Evolutionary conservation across 2,329 filamentous ascomycete genomes (phyloP).

Genomic region (Cladosporium sp.): DNA sequence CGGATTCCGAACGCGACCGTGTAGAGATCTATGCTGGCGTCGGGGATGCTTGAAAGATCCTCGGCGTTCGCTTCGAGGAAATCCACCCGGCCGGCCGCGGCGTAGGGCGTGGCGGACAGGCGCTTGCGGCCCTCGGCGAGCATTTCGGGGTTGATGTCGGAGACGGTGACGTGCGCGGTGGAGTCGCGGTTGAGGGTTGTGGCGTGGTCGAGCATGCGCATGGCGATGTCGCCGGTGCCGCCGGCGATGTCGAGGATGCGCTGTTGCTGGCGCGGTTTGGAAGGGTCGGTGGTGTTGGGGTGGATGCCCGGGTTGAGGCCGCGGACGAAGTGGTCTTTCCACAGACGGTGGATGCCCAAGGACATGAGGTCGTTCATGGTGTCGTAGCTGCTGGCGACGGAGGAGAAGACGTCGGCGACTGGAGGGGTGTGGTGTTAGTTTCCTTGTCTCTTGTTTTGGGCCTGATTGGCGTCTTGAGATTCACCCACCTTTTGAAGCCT

Average conservation of each 20-base stretch:
- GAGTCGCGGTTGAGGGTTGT: slow-evolving; percentile 75
- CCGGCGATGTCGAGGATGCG: slow-evolving; percentile 93
- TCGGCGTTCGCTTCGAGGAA: slow-evolving; percentile 94
- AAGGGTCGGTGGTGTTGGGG: slow-evolving; percentile 39
- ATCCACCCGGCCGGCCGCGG: slow-evolving; percentile 49
- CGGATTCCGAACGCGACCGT: slow-evolving; percentile 97
- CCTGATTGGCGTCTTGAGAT: too few species aligned
- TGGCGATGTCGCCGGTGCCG: slow-evolving; percentile 95
- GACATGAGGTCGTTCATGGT: slow-evolving; percentile 99
- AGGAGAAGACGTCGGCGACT: slow-evolving; percentile 90
- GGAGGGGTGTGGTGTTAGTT: slow-evolving; percentile 28
- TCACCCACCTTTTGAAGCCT: slow-evolving; percentile 60
- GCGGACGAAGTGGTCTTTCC: slow-evolving; percentile 96
- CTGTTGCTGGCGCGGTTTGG: slow-evolving; percentile 52
- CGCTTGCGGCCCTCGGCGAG: slow-evolving; percentile 81
- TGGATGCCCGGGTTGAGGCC: slow-evolving; percentile 75
- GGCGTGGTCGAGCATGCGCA: slow-evolving; percentile 88
- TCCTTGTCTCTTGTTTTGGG: too few species aligned
- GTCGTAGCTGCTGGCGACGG: slow-evolving; percentile 90
- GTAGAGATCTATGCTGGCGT: slow-evolving; percentile 82
- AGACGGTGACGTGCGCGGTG: slow-evolving; percentile 79
- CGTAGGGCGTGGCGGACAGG: slow-evolving; percentile 59
- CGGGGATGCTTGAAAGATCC: slow-evolving; percentile 60
- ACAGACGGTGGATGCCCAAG: slow-evolving; percentile 89
- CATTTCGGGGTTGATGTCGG: slow-evolving; percentile 97